These are phyloP conservation scores for Penicillium vulpinum DNA, from an alignment of 2,329 filamentous ascomycete species.

Conservation along the genomic window DNA sequence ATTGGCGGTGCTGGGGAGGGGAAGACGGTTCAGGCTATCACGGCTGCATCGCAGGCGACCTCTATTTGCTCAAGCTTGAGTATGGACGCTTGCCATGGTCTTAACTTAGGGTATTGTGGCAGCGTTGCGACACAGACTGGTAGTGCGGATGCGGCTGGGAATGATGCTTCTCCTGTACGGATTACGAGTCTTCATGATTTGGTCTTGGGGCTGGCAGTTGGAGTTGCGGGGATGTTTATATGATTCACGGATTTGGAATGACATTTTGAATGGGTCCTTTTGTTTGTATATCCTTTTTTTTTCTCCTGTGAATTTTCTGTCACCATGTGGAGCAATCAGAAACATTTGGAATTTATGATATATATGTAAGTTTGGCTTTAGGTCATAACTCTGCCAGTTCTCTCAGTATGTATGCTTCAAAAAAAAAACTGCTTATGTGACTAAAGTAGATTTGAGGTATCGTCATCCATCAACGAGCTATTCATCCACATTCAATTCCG, in stretches of 20 bases:
- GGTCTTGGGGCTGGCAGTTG: slow-evolving; percentile 45
- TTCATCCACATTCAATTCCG: slow-evolving; percentile 22
- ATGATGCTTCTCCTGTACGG: slow-evolving; percentile 29
- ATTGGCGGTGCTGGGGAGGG: slow-evolving; percentile 52
- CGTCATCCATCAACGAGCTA: neutral
- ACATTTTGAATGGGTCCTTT: neutral
- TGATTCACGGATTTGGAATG: slow-evolving; percentile 27
- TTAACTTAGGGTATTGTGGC: slow-evolving; percentile 50
- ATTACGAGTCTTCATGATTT: slow-evolving; percentile 46
- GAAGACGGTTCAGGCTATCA: slow-evolving; percentile 49
- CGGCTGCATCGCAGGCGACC: slow-evolving; percentile 42
- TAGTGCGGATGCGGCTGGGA: slow-evolving; percentile 31
- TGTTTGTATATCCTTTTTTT: slow-evolving; percentile 11
- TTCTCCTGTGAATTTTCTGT: slow-evolving; percentile 3
- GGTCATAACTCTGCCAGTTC: neutral
- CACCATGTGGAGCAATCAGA: neutral
- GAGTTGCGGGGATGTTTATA: slow-evolving; percentile 48
- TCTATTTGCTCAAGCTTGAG: slow-evolving; percentile 51
- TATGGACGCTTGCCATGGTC: slow-evolving; percentile 49
- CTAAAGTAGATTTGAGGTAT: neutral
- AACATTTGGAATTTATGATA: neutral
- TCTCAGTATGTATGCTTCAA: neutral
- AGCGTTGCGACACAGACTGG: slow-evolving; percentile 30
- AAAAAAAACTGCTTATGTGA: neutral
- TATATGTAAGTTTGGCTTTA: neutral